These are phyloP conservation scores for Moesziomyces antarcticus DNA, from an alignment of 1,284 basidiomycete species.

Conservation along the genomic window DNA sequence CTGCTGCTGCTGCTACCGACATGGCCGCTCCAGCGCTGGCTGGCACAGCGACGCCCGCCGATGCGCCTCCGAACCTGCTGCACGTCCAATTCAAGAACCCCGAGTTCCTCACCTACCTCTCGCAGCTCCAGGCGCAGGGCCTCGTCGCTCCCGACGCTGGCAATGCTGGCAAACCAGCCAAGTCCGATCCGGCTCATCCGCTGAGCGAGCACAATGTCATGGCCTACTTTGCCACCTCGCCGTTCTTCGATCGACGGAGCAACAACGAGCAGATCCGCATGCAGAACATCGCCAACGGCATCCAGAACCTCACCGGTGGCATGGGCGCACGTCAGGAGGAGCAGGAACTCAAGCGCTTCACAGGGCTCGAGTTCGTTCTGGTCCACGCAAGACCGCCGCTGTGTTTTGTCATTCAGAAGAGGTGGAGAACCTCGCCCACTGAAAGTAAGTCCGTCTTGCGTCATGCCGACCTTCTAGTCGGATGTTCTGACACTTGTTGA, in stretches of 20 bases:
- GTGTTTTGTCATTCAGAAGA: slow-evolving; percentile 61
- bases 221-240: slow-evolving; percentile 62
- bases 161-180: slow-evolving; percentile 1
- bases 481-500: not conserved
- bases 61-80: slow-evolving; percentile 41
- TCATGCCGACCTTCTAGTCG: no score
- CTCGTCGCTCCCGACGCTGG: slow-evolving; percentile 7
- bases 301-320: slow-evolving; percentile 8
- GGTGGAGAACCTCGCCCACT: slow-evolving; percentile 37
- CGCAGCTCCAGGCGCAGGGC: slow-evolving; percentile 34
- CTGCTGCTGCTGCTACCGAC: not conserved
- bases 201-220: slow-evolving; percentile 57
- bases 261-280: slow-evolving; percentile 66
- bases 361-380: slow-evolving; percentile 60
- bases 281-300: slow-evolving; percentile 59
- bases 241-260: slow-evolving; percentile 61
- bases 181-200: slow-evolving; percentile 19
- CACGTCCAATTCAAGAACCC: slow-evolving; percentile 63
- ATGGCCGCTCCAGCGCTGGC: slow-evolving; percentile 6
- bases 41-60: slow-evolving; percentile 4
- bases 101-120: slow-evolving; percentile 56
- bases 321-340: slow-evolving; percentile 37
- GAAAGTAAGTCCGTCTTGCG: slow-evolving; percentile 15
- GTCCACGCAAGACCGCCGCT: slow-evolving; percentile 46
- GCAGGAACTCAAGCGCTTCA: slow-evolving; percentile 57